These are phyloP conservation scores for Catenaria anguillulae DNA, from an alignment of 371 early-diverging fungal species.

Conservation along the genomic window DNA sequence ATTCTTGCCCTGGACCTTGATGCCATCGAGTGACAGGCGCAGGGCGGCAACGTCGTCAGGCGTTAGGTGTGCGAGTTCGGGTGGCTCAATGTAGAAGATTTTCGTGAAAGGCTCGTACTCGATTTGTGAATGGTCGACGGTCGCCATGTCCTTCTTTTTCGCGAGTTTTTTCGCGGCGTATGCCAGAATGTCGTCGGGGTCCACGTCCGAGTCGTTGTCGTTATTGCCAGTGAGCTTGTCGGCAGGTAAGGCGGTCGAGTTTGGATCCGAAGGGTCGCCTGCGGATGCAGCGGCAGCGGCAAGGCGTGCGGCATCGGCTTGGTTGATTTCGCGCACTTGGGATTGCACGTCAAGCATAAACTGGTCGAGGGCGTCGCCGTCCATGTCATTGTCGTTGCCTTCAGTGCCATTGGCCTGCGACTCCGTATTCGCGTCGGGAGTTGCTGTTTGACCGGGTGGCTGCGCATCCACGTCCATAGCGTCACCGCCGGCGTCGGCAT, in stretches of 20 bases:
- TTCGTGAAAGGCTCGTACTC: constrained; percentile 83
- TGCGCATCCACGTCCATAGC: background rate
- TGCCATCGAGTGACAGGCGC: constrained; percentile 76
- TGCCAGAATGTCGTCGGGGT: constrained; percentile 59
- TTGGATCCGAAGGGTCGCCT: constrained; percentile 6
- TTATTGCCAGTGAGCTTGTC: background rate
- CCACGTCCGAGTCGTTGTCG: constrained; percentile 14
- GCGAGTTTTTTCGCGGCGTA: constrained; percentile 40
- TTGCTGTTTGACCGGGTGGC: background rate
- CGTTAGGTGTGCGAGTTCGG: constrained; percentile 67
- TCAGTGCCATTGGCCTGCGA: too few relatives aligned
- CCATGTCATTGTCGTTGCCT: constrained; percentile 7
- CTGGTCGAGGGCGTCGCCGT: constrained; percentile 60
- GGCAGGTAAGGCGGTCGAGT: constrained; percentile 19
- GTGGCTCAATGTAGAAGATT: constrained; percentile 91
- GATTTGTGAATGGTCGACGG: constrained; percentile 73
- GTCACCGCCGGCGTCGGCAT: too few relatives aligned
- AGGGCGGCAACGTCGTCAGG: constrained; percentile 67
- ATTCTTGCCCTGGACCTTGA: constrained; percentile 73
- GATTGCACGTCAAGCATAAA: constrained; percentile 69
- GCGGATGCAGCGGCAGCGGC: constrained; percentile 9
- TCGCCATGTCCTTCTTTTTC: constrained; percentile 82
- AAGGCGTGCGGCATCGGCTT: constrained; percentile 19
- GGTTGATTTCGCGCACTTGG: constrained; percentile 51
- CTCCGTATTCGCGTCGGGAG: too few relatives aligned